Percentiles rank a stretch among this genome's conserved stretches.
Evolutionary conservation across 768 basidiomycete species (phyloP).

Genomic region (Vishniacozyma victoriae): DNA sequence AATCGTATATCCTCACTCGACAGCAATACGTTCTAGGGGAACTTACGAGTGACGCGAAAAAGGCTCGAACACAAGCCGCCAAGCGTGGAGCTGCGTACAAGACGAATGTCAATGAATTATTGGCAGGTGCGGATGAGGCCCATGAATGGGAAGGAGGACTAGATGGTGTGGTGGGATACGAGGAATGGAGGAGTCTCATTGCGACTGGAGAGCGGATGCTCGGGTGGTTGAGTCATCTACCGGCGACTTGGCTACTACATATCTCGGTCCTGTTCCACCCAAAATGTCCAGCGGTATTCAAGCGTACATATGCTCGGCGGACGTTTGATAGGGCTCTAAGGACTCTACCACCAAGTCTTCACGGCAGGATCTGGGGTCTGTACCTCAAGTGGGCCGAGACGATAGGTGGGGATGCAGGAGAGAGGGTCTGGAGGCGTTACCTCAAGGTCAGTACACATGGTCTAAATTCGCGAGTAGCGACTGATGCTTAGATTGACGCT

Average conservation of each 20-base stretch:
- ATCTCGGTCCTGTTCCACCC: conserved; percentile 84
- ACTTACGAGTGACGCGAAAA: conserved; percentile 41
- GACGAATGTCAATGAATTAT: conserved; percentile 79
- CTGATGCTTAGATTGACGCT: conserved; percentile 44
- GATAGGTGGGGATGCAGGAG: conserved; percentile 58
- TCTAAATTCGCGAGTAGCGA: not conserved
- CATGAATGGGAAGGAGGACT: conserved; percentile 81
- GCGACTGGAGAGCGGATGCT: conserved; percentile 86
- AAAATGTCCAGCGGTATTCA: conserved; percentile 72
- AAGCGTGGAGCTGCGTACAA: conserved; percentile 75
- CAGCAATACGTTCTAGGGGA: conserved; percentile 77
- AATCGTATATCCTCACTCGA: conserved; percentile 76
- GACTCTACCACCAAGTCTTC: conserved; percentile 85
- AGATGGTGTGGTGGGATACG: conserved; percentile 85
- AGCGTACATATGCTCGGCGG: conserved; percentile 81
- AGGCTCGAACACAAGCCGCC: conserved; percentile 59
- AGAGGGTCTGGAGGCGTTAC: conserved; percentile 75
- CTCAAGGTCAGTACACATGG: conserved; percentile 59
- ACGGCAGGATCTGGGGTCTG: conserved; percentile 83
- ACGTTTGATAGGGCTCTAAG: conserved; percentile 93
- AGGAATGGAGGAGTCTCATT: conserved; percentile 86
- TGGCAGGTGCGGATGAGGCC: conserved; percentile 74
- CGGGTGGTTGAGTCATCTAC: conserved; percentile 92
- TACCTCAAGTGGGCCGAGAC: conserved; percentile 89
- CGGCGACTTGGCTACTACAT: conserved; percentile 90